Percentiles rank a stretch among this genome's conserved stretches.
Conservation (phyloP, 1,284 basidiomycete genomes). For the Phellinidium pouzarii region DNA sequence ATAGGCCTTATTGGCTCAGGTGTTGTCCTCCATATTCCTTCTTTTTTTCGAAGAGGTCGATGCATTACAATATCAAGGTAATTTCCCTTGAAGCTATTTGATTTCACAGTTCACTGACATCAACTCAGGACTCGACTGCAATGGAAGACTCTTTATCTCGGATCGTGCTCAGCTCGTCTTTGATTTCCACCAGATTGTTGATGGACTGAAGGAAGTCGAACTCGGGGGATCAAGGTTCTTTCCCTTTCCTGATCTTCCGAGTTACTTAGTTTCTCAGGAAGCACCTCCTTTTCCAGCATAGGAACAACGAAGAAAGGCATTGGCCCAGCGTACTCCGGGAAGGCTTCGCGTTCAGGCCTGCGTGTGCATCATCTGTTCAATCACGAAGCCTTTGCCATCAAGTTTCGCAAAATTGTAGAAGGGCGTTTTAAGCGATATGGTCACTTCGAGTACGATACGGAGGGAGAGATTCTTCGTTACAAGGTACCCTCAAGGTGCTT, state of each 20-base stretch:
- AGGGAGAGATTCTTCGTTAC: conserved; percentile 91
- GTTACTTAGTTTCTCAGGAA: not conserved
- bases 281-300: conserved; percentile 51
- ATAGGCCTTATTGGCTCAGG: conserved; percentile 89
- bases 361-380: conserved; percentile 97
- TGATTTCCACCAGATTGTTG: conserved; percentile 99
- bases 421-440: conserved; percentile 98
- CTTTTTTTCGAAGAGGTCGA: conserved; percentile 94
- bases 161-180: conserved; percentile 97
- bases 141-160: conserved; percentile 84
- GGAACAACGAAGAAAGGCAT: conserved; percentile 98
- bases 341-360: conserved; percentile 93
- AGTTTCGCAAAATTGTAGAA: conserved; percentile 95
- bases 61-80: conserved; percentile 80
- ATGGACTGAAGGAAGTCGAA: conserved; percentile 97
- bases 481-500: conserved; percentile 51
- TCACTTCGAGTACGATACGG: conserved; percentile 97
- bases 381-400: conserved; percentile 76
- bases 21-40: conserved; percentile 92
- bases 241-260: not conserved
- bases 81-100: conserved; percentile 17
- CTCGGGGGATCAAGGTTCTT: conserved; percentile 83
- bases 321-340: conserved; percentile 96
- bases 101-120: conserved; percentile 6
- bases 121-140: conserved; percentile 74